Base-by-base conservation (phyloP, 169 alveolate species). In the Babesia sp. region DNA sequence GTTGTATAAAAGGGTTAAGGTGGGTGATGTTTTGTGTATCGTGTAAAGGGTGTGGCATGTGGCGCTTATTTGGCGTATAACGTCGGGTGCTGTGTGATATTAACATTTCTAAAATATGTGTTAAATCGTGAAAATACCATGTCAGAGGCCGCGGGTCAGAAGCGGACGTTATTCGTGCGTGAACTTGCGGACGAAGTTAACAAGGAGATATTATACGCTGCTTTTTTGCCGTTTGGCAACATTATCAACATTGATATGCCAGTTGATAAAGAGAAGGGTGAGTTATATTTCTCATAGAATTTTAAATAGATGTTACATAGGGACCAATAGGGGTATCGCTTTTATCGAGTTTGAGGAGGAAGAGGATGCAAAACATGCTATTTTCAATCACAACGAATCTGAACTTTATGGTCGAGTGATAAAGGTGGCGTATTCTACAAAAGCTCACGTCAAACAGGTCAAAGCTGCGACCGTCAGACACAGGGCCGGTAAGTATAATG, bases 161-260 rank as follows among this genome's bases (percentile, higher is more conserved):
- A 71, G 61, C 85, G 87, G 41, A 85, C 90, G 61, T 66, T 85
- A 33, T 91, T 77, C 75, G 87, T 91, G 33, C 85, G 95, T 24
- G 95, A 93, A 29, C 69, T 91, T 67, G 91, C 90, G 42, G 93
- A 85, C 26, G 87, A 84, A 61, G 87, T 91, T 53, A 85, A 74
- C 55, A 81, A 73, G 83, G 90, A 87, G 58, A 56, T 86, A 31
- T 83, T 91, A 34, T 86, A 80, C 72, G 90, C 92, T 28, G 91
- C 92, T 51, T 91, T 91, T 71, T 42, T 90, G 14, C 90, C 91
- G 45, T 91, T 87, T 54, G 95, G 95, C 71, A 90, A 85, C 60
- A 84, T 91, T 45, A 60, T 87, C n/a, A 69, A 78, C 55, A 54
- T 87, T 22, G 92, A 87, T 50, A 67, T 91, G n/a, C 95, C 95